Percentiles rank a stretch among this genome's conserved stretches.
Conservation (phyloP, 2,329 filamentous ascomycete genomes). For the Aspergillaceae sp. region DNA sequence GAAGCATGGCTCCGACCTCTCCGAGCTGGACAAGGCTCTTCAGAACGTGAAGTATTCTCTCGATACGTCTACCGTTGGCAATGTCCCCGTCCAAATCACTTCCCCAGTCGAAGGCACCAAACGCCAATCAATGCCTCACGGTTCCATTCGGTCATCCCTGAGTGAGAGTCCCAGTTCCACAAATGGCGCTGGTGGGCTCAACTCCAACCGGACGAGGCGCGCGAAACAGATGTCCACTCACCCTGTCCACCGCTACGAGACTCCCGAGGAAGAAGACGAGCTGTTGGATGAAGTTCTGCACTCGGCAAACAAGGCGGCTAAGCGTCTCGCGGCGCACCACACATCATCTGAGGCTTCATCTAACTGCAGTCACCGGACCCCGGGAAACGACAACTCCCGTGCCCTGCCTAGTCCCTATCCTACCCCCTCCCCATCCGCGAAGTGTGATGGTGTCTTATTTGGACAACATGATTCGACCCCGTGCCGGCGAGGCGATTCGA, state of each 20-base stretch:
- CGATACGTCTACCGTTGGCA: conserved; percentile 35
- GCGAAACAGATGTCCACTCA: conserved; percentile 62
- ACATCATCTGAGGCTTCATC: conserved; percentile 38
- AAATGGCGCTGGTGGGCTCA: conserved; percentile 38
- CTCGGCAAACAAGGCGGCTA: conserved; percentile 66
- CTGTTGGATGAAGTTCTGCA: conserved; percentile 80
- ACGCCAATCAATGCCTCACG: conserved; percentile 33
- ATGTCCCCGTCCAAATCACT: conserved; percentile 29
- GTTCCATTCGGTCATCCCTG: conserved; percentile 21
- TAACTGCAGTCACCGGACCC: conserved; percentile 43
- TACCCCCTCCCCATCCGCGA: conserved; percentile 74
- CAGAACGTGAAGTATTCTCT: conserved; percentile 53
- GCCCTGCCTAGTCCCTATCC: conserved; percentile 48
- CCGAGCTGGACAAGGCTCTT: conserved; percentile 53
- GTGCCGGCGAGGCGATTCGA: conserved; percentile 59
- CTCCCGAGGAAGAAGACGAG: conserved; percentile 93
- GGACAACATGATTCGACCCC: conserved; percentile 44
- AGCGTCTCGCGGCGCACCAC: conserved; percentile 52
- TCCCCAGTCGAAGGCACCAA: conserved; percentile 26
- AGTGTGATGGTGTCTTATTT: conserved; percentile 67
- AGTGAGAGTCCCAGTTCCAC: conserved; percentile 20
- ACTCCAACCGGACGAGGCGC: conserved; percentile 71
- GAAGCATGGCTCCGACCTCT: conserved; percentile 44
- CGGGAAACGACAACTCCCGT: conserved; percentile 20
- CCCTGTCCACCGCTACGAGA: conserved; percentile 78